phyloP scores from a whole-genome alignment of 2,329 filamentous ascomycete species.

The Aspergillus pseudoviridinutans region DNA sequence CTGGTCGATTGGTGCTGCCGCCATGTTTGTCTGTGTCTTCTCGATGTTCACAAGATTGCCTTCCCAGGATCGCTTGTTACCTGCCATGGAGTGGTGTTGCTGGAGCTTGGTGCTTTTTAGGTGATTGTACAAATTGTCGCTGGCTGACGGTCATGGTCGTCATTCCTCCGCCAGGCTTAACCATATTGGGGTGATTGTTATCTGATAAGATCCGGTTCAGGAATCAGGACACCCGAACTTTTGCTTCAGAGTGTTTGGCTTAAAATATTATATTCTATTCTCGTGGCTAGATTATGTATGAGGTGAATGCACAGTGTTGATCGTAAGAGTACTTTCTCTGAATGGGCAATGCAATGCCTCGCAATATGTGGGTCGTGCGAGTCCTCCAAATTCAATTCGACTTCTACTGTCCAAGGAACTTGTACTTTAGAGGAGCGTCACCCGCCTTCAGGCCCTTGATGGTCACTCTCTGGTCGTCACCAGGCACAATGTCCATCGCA shows the following conservation, averaged over 20 bases:
- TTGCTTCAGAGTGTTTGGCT: too few relatives aligned
- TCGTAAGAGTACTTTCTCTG: background rate
- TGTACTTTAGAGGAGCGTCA: constrained; percentile 20
- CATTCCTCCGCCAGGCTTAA: background rate
- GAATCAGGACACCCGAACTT: too few relatives aligned
- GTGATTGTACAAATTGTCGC: background rate
- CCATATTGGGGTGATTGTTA: constrained; percentile 1
- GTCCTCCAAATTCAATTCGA: background rate
- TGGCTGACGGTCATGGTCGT: background rate
- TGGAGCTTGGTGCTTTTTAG: background rate
- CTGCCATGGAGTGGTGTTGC: constrained; percentile 20
- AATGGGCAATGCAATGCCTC: background rate
- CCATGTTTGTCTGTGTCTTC: constrained; percentile 6
- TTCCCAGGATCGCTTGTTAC: constrained; percentile 39
- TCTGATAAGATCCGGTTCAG: constrained; percentile 5
- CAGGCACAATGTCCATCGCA: constrained; percentile 56
- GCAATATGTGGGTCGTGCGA: background rate
- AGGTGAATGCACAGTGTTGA: background rate
- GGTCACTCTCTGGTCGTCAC: constrained; percentile 48
- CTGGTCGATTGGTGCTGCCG: constrained; percentile 13
- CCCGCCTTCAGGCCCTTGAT: constrained; percentile 20
- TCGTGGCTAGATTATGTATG: background rate
- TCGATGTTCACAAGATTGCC: constrained; percentile 24
- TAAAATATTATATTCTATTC: background rate
- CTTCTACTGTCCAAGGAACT: constrained; percentile 24